phyloP scores from a whole-genome alignment of 768 basidiomycete species.

The Termitomyces sp. region DNA sequence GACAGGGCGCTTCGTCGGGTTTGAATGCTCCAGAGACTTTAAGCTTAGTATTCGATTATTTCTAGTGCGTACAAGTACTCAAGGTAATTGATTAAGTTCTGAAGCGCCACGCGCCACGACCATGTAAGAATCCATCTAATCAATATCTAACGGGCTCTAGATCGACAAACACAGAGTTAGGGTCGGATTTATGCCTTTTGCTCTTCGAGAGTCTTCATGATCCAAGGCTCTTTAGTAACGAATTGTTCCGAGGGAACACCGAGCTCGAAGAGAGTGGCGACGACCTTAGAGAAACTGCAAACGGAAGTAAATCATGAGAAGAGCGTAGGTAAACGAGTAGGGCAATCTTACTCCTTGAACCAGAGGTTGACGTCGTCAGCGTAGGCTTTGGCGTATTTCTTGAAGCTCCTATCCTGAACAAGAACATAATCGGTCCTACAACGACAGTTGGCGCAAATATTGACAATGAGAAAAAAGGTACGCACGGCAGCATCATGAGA shows the following conservation, averaged over 20 bases:
- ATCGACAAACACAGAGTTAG: background rate
- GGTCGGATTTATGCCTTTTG: conserved; percentile 19
- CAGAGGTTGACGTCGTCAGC: conserved; percentile 80
- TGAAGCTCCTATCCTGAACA: conserved; percentile 87
- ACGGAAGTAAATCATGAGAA: conserved; percentile 1
- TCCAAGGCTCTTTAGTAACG: conserved; percentile 68
- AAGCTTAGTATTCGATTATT: background rate
- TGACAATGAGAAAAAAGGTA: conserved; percentile 12
- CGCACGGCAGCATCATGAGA: conserved; percentile 95
- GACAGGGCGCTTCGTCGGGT: background rate
- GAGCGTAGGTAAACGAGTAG: background rate
- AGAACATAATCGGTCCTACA: conserved; percentile 82
- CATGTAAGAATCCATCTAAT: background rate
- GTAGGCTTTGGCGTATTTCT: conserved; percentile 82
- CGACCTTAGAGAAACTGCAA: conserved; percentile 73
- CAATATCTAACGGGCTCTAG: conserved; percentile 1
- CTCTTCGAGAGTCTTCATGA: conserved; percentile 53
- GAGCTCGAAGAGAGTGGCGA: conserved; percentile 82
- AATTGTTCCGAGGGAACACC: conserved; percentile 86
- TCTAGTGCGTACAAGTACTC: background rate
- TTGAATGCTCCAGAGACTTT: background rate
- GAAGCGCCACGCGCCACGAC: background rate
- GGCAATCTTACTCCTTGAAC: conserved; percentile 80
- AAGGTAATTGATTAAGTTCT: background rate
- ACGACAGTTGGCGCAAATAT: background rate